A percentile compares a stretch with the other conserved stretches of the same genome.
These are phyloP conservation scores for Chalaropsis thielavioides DNA, from an alignment of 2,329 filamentous ascomycete genomes.

Conservation along the genomic window DNA sequence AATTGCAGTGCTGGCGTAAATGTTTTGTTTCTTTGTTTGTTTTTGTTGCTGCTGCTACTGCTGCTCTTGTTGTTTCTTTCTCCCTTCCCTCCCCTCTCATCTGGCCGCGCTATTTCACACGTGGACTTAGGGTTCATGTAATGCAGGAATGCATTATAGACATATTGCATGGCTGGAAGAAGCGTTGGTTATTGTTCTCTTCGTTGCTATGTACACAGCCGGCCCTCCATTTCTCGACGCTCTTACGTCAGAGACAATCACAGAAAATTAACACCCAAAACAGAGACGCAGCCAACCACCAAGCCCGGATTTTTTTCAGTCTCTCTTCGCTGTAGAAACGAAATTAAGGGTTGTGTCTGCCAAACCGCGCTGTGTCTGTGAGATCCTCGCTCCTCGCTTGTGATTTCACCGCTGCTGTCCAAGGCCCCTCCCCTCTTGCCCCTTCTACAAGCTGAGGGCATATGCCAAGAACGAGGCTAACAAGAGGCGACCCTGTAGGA, in stretches of 20 bases:
- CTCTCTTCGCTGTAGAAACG: neutral
- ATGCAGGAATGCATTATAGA: neutral
- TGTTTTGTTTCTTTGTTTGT: neutral
- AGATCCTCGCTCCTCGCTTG: neutral
- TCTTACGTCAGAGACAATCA: too few relatives aligned
- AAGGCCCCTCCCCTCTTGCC: neutral
- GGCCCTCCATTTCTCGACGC: neutral
- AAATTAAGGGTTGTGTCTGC: neutral
- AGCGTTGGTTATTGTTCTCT: neutral
- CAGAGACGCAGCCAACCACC: neutral
- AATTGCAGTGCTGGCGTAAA: neutral
- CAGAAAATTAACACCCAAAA: neutral
- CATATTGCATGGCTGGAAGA: neutral
- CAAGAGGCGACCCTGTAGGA: neutral
- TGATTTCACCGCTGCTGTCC: neutral
- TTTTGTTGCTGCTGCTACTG: too few relatives aligned
- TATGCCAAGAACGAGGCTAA: neutral
- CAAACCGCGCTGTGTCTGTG: neutral
- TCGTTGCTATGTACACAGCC: neutral
- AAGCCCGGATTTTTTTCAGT: neutral
- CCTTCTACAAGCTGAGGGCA: neutral
- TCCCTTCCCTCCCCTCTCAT: neutral
- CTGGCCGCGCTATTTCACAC: too few relatives aligned
- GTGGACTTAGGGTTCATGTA: neutral
- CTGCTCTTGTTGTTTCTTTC: conserved; percentile 5